Evolutionary conservation across 306 rosid genomes (phyloP), one percentile per base, ranked within the genome.

Genomic region (Sechiopsis laciniata): DNA sequence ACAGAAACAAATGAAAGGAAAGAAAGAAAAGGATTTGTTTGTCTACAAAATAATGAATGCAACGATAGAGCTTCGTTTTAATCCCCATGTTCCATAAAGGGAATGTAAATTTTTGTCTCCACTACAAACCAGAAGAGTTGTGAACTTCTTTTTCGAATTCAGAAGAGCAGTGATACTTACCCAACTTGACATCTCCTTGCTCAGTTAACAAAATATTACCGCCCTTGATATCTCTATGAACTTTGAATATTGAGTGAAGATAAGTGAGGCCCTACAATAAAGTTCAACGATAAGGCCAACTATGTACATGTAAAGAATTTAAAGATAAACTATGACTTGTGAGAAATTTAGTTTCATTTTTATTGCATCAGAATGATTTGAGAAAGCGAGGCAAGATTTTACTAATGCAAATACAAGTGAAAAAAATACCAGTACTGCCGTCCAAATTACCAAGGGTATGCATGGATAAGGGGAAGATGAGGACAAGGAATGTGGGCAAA

Each of bases 121-220:
- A 1, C 29, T 26, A 26, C 29, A 26, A 26, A 26, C 29, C 29
- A 26, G 2, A 26, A 26, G 29, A 26, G 2, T 26, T 1, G 29
- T 26, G 1, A 1, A 1, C 2, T 26, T 26, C 2, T 26, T 26
- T 26, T 26, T 26, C 29, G 1, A 26, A 26, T 26, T 63, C 10
- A 52, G 62, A 66, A 45, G 4, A 4, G n/a, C 10, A 57, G 64
- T 61, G 71, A 26, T 63, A 78, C 80, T n/a, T 62, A 81, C 99
- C 99, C 80, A 94, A 83, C 81, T 94, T 94, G 90, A 94, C 99
- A 78, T 94, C 96, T 75, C 99, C 99, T 82, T 94, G 97, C 76
- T 94, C 99, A 74, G 97, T 94, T 84, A 94, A 79, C 79, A 94
- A 86, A 78, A 94, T 94, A 84, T 94, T 94, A 73, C 99, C 99